A percentile compares a stretch with the other conserved stretches of the same genome.
Evolutionary conservation across 176 grass and related monocot species (phyloP).

Genomic region (Stipa capillata): DNA sequence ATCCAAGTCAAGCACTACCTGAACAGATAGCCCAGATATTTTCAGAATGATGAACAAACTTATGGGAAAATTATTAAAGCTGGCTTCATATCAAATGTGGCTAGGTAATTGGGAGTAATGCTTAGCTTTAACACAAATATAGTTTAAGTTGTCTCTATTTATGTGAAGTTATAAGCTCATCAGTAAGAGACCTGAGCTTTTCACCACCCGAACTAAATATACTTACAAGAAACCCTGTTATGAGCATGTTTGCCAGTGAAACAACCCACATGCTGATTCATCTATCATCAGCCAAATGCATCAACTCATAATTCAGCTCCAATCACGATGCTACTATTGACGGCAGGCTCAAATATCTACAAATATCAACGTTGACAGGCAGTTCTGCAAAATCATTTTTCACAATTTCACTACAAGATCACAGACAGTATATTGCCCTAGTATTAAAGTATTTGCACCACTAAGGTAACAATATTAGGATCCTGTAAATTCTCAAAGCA

Average conservation of each 20-base stretch:
- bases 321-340: background rate
- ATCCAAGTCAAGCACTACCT: constrained; percentile 98
- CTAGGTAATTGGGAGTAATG: background rate
- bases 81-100: background rate
- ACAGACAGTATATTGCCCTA: background rate
- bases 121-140: constrained; percentile 2
- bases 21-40: constrained; percentile 19
- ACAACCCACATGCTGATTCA: background rate
- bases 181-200: background rate
- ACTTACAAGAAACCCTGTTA: background rate
- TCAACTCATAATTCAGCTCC: background rate
- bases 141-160: background rate
- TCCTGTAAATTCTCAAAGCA: constrained; percentile 9
- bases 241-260: background rate
- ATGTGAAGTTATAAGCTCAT: background rate
- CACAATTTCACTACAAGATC: background rate
- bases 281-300: background rate
- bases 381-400: background rate
- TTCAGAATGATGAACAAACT: constrained; percentile 15
- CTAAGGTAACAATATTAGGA: background rate
- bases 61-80: background rate
- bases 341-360: background rate
- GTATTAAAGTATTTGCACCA: background rate
- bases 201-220: background rate
- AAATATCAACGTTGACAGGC: background rate